Percentiles rank a stretch among this genome's conserved stretches.
Conservation (phyloP, 2,329 filamentous ascomycete genomes). For the Fusarium pseudonygamai region DNA sequence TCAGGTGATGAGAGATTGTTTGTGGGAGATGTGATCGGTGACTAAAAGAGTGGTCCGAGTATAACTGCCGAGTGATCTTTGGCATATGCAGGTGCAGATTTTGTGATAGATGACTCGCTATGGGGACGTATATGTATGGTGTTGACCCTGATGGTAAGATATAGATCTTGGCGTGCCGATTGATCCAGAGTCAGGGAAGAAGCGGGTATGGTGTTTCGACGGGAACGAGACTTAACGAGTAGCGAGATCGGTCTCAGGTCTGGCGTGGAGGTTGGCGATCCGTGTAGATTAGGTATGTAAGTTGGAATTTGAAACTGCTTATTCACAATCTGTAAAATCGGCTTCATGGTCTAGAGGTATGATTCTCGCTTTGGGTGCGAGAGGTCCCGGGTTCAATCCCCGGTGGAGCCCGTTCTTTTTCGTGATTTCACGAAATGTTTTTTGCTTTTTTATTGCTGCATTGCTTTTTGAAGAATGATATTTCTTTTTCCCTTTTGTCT, state of each 20-base stretch:
- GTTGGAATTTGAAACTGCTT: too few species aligned
- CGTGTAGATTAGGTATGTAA: too few species aligned
- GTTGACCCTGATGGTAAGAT: neutral
- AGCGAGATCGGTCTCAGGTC: neutral
- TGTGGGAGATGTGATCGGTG: neutral
- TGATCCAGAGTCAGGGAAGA: neutral
- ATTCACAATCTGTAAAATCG: neutral
- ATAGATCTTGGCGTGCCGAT: neutral
- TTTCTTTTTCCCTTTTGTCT: too few species aligned
- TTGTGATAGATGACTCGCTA: neutral
- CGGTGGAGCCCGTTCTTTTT: constrained; percentile 43
- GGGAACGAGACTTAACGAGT: neutral
- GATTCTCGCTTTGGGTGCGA: constrained; percentile 46
- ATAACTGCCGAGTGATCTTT: neutral
- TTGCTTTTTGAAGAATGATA: too few species aligned
- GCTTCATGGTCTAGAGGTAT: constrained; percentile 37
- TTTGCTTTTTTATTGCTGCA: neutral
- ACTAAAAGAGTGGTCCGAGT: neutral
- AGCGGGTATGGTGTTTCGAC: neutral
- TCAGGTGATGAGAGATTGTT: neutral
- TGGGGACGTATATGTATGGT: neutral
- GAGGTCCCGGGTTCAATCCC: constrained; percentile 59
- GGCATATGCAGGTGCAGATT: neutral
- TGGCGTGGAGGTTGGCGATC: neutral
- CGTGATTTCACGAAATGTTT: fast-evolving